phyloP scores from a whole-genome alignment of 2,329 filamentous ascomycete genomes.

The Colletotrichum lini region DNA sequence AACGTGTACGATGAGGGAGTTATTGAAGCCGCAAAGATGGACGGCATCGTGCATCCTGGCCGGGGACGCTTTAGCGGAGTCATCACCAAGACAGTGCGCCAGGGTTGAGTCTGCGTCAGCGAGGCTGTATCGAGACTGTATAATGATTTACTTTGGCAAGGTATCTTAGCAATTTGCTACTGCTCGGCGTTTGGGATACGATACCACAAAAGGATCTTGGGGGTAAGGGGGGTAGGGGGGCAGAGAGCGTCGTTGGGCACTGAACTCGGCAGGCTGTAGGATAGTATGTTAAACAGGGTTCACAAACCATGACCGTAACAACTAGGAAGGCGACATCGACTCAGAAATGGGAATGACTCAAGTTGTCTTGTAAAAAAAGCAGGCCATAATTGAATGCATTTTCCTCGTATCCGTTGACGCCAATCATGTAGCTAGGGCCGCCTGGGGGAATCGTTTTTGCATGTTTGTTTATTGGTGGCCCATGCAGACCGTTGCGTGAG shows the following conservation, averaged over 20 bases:
- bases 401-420: constrained; percentile 44
- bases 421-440: constrained; percentile 28
- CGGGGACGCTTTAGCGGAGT: constrained; percentile 57
- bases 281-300: neutral
- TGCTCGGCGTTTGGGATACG: constrained; percentile 16
- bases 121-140: neutral
- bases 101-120: constrained; percentile 9
- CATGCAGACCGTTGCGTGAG: constrained; percentile 39
- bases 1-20: constrained; percentile 51
- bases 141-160: neutral
- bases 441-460: constrained; percentile 36
- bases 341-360: neutral
- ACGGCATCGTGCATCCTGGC: constrained; percentile 55
- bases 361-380: neutral
- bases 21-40: constrained; percentile 52
- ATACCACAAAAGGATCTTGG: constrained; percentile 21
- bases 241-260: too few relatives aligned
- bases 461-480: constrained; percentile 43
- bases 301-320: neutral
- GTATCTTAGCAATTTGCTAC: neutral
- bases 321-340: too few relatives aligned
- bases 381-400: constrained; percentile 50
- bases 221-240: neutral
- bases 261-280: neutral
- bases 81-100: constrained; percentile 43